Conservation (phyloP, 441 rosid genomes). For the Jatropha multifida region DNA sequence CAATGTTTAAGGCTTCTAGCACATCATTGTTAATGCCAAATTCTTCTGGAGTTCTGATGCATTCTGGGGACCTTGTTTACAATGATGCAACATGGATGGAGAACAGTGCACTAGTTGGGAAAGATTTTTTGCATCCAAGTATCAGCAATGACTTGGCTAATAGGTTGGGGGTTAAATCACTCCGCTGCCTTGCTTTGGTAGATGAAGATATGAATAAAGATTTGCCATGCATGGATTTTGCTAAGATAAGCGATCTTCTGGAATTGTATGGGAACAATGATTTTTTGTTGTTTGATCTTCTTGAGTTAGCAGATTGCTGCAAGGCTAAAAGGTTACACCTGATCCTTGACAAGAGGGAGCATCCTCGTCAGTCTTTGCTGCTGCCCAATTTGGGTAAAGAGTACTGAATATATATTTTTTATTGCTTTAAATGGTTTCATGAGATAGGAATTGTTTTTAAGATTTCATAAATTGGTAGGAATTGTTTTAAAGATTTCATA, state of each 20-base stretch:
- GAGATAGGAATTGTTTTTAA: not conserved
- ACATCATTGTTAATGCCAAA: constrained; percentile 70
- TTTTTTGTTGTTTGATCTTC: constrained; percentile 86
- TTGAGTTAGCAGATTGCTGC: constrained; percentile 99
- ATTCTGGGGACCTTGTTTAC: constrained; percentile 73
- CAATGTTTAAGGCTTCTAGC: constrained; percentile 52
- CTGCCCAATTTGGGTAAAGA: constrained; percentile 90
- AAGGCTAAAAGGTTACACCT: constrained; percentile 80
- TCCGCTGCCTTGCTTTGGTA: constrained; percentile 82
- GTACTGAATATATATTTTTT: constrained; percentile 10
- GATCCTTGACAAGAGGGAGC: constrained; percentile 91
- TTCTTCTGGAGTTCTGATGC: constrained; percentile 66
- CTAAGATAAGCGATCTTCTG: constrained; percentile 80
- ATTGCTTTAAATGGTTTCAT: constrained; percentile 15
- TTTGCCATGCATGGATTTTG: constrained; percentile 94
- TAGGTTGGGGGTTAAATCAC: constrained; percentile 85
- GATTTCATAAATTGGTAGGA: not conserved
- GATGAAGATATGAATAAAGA: constrained; percentile 84
- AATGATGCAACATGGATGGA: constrained; percentile 99
- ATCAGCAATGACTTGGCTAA: constrained; percentile 86
- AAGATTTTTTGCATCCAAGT: constrained; percentile 79
- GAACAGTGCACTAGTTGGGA: constrained; percentile 59
- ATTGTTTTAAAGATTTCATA: not conserved
- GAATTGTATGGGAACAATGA: constrained; percentile 74
- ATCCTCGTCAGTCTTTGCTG: constrained; percentile 82